Evolutionary conservation across 257 asterid species (phyloP).

Genomic region (Fraxinus pennsylvanica): DNA sequence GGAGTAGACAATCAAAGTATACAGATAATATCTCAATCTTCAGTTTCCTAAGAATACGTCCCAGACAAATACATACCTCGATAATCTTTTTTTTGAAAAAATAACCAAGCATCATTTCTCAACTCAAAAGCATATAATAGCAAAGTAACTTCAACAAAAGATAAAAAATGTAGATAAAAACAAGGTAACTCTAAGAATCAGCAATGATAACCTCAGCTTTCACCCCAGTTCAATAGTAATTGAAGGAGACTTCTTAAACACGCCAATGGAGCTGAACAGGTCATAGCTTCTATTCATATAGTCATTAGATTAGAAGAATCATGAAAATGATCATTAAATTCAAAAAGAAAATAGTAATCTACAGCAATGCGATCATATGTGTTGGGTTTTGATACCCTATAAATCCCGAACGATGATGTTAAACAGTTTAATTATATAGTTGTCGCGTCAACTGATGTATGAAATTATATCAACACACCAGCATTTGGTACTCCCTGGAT

Average conservation of each 20-base stretch:
- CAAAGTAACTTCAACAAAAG: not conserved
- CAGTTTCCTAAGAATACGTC: not conserved
- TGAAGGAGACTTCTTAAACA: constrained; percentile 13
- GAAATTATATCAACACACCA: no score
- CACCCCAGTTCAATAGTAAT: constrained; percentile 12
- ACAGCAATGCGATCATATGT: no score
- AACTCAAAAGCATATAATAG: not conserved
- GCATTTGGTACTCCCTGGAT: no score
- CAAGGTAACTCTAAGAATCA: not conserved
- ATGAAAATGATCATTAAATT: not conserved
- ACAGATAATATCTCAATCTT: not conserved
- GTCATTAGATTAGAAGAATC: not conserved
- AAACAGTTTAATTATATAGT: no score
- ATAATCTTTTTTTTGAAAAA: not conserved
- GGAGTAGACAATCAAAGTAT: not conserved
- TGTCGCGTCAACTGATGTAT: no score
- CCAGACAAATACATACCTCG: not conserved
- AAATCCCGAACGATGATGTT: no score
- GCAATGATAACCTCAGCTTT: constrained; percentile 12
- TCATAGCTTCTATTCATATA: not conserved
- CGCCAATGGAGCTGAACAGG: not conserved
- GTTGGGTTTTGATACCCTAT: no score
- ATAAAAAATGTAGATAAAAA: not conserved
- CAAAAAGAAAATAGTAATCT: no score
- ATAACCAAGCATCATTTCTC: not conserved